A percentile compares a stretch with the other conserved stretches of the same genome.
phyloP scores from a whole-genome alignment of 2,329 filamentous ascomycete genomes.

The Talaromyces sp. region DNA sequence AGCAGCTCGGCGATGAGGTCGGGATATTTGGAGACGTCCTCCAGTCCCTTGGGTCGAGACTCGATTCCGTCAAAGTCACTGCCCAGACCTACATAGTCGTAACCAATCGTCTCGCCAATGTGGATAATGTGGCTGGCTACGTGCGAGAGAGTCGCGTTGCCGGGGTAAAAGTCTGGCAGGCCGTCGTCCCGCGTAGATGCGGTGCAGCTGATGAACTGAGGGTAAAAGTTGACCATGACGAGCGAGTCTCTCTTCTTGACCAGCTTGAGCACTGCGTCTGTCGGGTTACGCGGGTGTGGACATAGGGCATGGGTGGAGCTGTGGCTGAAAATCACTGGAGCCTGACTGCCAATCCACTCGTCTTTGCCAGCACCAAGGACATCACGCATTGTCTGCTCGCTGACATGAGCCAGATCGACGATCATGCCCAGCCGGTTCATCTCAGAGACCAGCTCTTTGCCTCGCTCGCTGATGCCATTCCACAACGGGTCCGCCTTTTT shows the following conservation, averaged over 20 bases:
- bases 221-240: constrained; percentile 88
- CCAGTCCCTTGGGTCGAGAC: constrained; percentile 63
- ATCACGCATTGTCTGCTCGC: constrained; percentile 77
- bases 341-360: constrained; percentile 65
- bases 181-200: constrained; percentile 55
- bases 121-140: constrained; percentile 76
- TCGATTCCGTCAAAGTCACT: constrained; percentile 75
- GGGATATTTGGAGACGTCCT: constrained; percentile 81
- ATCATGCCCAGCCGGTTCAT: constrained; percentile 96
- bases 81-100: constrained; percentile 79
- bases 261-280: constrained; percentile 72
- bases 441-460: constrained; percentile 66
- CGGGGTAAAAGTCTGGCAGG: constrained; percentile 61
- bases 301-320: constrained; percentile 76
- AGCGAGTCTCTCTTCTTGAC: constrained; percentile 69
- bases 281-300: constrained; percentile 85
- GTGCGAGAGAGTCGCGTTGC: constrained; percentile 67
- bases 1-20: constrained; percentile 71
- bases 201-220: constrained; percentile 74
- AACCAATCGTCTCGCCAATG: constrained; percentile 78
- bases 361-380: constrained; percentile 60
- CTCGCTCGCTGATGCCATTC: constrained; percentile 66
- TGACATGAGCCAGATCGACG: constrained; percentile 79
- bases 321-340: constrained; percentile 85
- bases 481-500: constrained; percentile 33